phyloP scores from a whole-genome alignment of 2,329 filamentous ascomycete genomes.

The Pyricularia sp. region DNA sequence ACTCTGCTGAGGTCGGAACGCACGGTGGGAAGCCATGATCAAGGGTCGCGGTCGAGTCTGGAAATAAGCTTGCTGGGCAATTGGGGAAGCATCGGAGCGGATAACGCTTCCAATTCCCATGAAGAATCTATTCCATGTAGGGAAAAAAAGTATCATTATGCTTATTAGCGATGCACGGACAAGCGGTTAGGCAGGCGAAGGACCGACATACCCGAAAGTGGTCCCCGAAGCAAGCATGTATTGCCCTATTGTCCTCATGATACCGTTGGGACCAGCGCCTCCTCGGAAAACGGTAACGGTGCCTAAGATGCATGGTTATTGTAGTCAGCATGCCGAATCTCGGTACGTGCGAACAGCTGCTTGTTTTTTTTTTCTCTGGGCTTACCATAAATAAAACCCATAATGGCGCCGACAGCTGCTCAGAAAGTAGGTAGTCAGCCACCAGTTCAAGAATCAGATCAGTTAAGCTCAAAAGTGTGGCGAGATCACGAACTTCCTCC shows the following conservation, averaged over 20 bases:
- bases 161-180: background rate
- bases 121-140: constrained; percentile 58
- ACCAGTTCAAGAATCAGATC: background rate
- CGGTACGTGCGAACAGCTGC: background rate
- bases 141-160: background rate
- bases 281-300: constrained; percentile 93
- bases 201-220: constrained; percentile 72
- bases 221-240: constrained; percentile 94
- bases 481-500: constrained; percentile 74
- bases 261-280: constrained; percentile 84
- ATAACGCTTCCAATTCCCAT: constrained; percentile 99
- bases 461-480: background rate
- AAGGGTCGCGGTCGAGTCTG: constrained; percentile 66
- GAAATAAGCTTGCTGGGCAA: constrained; percentile 66
- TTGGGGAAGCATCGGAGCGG: constrained; percentile 73
- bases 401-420: constrained; percentile 85
- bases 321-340: background rate
- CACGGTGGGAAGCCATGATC: constrained; percentile 40
- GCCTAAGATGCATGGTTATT: constrained; percentile 38
- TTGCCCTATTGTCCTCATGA: constrained; percentile 89
- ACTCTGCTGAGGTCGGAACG: constrained; percentile 25
- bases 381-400: constrained; percentile 94
- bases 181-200: background rate
- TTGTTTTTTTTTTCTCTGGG: background rate
- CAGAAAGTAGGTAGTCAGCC: constrained; percentile 4